These are phyloP conservation scores for Aureobasidium musti DNA, from an alignment of 2,329 filamentous ascomycete genomes.

Conservation along the genomic window DNA sequence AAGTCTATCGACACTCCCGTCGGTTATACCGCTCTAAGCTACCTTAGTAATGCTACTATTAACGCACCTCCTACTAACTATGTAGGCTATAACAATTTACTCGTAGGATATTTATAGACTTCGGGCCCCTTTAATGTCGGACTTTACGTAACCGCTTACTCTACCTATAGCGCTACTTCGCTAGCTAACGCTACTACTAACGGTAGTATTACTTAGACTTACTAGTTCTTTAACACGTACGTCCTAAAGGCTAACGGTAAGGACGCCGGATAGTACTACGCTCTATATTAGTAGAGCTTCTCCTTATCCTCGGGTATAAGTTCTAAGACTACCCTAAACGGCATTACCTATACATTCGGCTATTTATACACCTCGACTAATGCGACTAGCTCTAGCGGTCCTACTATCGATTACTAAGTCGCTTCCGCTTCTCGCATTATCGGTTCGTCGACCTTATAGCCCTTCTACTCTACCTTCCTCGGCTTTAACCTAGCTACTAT, in stretches of 20 bases:
- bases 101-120: constrained; percentile 34
- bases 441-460: constrained; percentile 28
- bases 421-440: constrained; percentile 29
- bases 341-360: constrained; percentile 25
- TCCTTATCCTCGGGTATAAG: constrained; percentile 32
- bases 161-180: constrained; percentile 35
- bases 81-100: constrained; percentile 29
- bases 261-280: constrained; percentile 44
- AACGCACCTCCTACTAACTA: constrained; percentile 37
- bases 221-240: constrained; percentile 44
- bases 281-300: constrained; percentile 41
- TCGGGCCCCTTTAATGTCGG: constrained; percentile 33
- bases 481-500: background rate
- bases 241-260: constrained; percentile 44
- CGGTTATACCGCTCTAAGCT: constrained; percentile 38
- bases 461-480: constrained; percentile 30
- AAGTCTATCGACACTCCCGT: constrained; percentile 35
- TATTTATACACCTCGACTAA: constrained; percentile 16
- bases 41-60: constrained; percentile 36
- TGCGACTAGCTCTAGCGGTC: background rate
- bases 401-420: constrained; percentile 29
- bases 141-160: constrained; percentile 36
- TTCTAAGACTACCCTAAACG: constrained; percentile 16
- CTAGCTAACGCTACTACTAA: constrained; percentile 31
- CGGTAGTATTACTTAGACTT: constrained; percentile 29